These are phyloP conservation scores for Salvia hispanica DNA, from an alignment of 257 asterid genomes.

Conservation along the genomic window DNA sequence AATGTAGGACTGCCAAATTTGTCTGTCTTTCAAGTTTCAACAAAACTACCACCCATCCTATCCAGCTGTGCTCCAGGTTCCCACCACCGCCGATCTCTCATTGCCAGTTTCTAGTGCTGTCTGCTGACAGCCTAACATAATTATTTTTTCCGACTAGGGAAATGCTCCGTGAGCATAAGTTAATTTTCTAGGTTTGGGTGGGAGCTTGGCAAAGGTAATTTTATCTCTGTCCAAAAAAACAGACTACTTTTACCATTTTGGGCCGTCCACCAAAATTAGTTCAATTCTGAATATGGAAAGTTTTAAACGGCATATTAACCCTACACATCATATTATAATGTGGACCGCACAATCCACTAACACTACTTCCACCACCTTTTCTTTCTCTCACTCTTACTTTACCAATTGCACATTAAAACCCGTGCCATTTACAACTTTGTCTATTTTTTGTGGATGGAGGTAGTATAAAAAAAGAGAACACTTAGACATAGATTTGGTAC, in stretches of 20 bases:
- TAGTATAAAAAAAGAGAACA: neutral
- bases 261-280: too few relatives aligned
- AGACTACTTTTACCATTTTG: too few relatives aligned
- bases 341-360: too few relatives aligned
- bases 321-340: too few relatives aligned
- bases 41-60: neutral
- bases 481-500: neutral
- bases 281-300: too few relatives aligned
- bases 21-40: neutral
- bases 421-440: too few relatives aligned
- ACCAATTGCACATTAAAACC: too few relatives aligned
- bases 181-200: neutral
- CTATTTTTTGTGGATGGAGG: too few relatives aligned
- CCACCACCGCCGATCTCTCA: slow-evolving; percentile 10
- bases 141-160: neutral
- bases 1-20: neutral
- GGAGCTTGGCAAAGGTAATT: neutral
- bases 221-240: too few relatives aligned
- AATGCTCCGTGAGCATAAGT: neutral
- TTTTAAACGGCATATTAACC: too few relatives aligned
- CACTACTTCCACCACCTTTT: too few relatives aligned
- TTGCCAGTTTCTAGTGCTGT: slow-evolving; percentile 7
- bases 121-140: neutral
- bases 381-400: too few relatives aligned
- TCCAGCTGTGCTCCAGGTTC: slow-evolving; percentile 1